Conservation (phyloP, 106 monocot genomes). For the Phalaenopsis equestris region DNA sequence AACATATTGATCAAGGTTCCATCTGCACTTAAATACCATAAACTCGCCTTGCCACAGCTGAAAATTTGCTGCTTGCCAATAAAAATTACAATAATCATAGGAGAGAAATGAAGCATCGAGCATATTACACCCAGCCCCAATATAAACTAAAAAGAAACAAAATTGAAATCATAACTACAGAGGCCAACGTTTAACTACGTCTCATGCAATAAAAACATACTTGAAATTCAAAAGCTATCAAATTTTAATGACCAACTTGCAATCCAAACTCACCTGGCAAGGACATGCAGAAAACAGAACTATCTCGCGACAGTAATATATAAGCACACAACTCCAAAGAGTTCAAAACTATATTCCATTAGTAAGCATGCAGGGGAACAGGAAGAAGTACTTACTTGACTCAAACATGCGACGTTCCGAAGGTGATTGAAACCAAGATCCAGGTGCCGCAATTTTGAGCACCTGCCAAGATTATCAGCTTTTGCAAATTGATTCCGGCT, state of each 20-base stretch:
- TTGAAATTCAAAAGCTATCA: neutral
- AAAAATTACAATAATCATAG: neutral
- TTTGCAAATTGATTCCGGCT: slow-evolving; percentile 89
- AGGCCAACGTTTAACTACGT: neutral
- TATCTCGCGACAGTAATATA: neutral
- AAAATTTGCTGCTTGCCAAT: neutral
- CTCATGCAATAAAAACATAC: neutral
- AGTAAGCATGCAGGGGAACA: neutral
- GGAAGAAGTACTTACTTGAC: slow-evolving; percentile 45
- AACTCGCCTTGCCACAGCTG: neutral
- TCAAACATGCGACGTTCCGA: slow-evolving; percentile 54
- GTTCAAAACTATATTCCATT: neutral
- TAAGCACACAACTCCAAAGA: neutral
- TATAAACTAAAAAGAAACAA: neutral
- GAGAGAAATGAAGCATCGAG: neutral
- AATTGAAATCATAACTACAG: neutral
- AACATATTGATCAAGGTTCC: neutral
- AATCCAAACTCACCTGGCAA: neutral
- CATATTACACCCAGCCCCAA: neutral
- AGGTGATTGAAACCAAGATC: slow-evolving; percentile 96
- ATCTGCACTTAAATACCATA: neutral
- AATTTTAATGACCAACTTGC: neutral
- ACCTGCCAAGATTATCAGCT: slow-evolving; percentile 61
- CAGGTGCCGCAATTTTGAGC: slow-evolving; percentile 55
- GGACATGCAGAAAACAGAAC: slow-evolving; percentile 1